Base-by-base conservation (phyloP, 805 yeast genomes). In the Starmerella potacharoeniae region DNA sequence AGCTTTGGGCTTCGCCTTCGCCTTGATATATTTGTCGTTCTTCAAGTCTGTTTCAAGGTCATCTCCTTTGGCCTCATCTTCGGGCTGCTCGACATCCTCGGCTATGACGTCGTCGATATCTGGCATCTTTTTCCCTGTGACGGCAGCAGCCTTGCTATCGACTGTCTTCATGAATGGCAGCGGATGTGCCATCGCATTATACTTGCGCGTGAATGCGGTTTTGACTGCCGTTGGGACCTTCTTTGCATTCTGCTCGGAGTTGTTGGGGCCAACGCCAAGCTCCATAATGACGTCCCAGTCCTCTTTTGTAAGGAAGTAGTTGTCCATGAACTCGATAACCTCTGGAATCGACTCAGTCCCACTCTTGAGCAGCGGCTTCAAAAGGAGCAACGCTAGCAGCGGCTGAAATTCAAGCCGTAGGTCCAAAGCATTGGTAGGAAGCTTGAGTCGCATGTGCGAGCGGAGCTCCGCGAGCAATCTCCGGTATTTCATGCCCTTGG, bases 241-340 rank as follows among this genome's bases (percentile, higher is more conserved):
- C 68, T 86, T 86, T 16, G 79, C 74, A 37, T 68, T 64, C 14
- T 68, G 75, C 13, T 74, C 76, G 35, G 74, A 72, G 33, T 63
- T 65, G 35, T 68, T 67, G 7, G 68, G 65, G 0, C 95, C 95
- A 11, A 89, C 82, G 16, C 87, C 84, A 58, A 90, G 79, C 59
- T 90, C 97, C 77, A 88, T 75, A 10, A 93, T 72, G 28, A 77
- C 77, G 65, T 91, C 97, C 90, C 95, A 91, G 68, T 93, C 97
- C 55, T 90, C 95, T 64, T 81, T 84, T 7, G 95, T 85, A 40
- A 93, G 68, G 64, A 81, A 93, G 68, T 93, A 93, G 37, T 80
- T 74, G 69, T 93, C 99, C 85, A 93, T 77, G 1, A 79, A 64
- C n/a, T 74, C 73, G 49, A 93, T 81, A 3, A 85, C 83, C 2